Evolutionary conservation across 495 filamentous ascomycete species (phyloP).

Genomic region (Annulohypoxylon stygium): DNA sequence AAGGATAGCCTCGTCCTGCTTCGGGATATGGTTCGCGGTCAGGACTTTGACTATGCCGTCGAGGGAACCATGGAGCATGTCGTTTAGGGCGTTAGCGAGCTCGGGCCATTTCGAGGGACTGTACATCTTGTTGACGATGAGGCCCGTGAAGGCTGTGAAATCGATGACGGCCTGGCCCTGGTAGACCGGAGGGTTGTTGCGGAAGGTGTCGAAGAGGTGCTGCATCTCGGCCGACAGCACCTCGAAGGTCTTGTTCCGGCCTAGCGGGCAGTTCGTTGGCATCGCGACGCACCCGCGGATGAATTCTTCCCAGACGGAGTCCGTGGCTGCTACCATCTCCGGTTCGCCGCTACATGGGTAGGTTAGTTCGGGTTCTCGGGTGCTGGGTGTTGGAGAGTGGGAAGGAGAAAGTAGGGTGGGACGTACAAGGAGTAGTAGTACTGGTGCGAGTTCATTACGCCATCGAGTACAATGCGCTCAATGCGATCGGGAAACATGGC

Average conservation of each 20-base stretch:
- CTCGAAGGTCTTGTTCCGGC: slow-evolving; percentile 48
- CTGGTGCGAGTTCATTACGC: slow-evolving; percentile 56
- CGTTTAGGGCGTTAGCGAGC: slow-evolving; percentile 24
- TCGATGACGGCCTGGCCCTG: slow-evolving; percentile 45
- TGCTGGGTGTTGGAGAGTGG: not conserved
- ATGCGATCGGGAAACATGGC: slow-evolving; percentile 62
- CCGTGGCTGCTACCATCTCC: slow-evolving; percentile 49
- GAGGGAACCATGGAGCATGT: slow-evolving; percentile 24
- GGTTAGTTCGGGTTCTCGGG: slow-evolving; percentile 3
- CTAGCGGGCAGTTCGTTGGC: slow-evolving; percentile 49
- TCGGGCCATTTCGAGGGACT: slow-evolving; percentile 6
- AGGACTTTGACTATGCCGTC: not conserved
- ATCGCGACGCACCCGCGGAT: slow-evolving; percentile 48
- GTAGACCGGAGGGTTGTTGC: slow-evolving; percentile 48
- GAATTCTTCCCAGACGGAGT: slow-evolving; percentile 50
- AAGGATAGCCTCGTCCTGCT: slow-evolving; percentile 37
- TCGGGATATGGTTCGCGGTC: not conserved
- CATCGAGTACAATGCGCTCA: slow-evolving; percentile 58
- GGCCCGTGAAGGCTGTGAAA: slow-evolving; percentile 37
- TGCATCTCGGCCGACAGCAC: slow-evolving; percentile 49
- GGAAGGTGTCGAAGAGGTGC: slow-evolving; percentile 46
- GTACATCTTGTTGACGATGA: slow-evolving; percentile 48
- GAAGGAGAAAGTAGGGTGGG: not conserved
- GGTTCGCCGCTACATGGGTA: slow-evolving; percentile 35
- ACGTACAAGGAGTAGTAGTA: slow-evolving; percentile 48